Base-by-base conservation (phyloP, 129 eudicot species). In the Cynara cardunculus region DNA sequence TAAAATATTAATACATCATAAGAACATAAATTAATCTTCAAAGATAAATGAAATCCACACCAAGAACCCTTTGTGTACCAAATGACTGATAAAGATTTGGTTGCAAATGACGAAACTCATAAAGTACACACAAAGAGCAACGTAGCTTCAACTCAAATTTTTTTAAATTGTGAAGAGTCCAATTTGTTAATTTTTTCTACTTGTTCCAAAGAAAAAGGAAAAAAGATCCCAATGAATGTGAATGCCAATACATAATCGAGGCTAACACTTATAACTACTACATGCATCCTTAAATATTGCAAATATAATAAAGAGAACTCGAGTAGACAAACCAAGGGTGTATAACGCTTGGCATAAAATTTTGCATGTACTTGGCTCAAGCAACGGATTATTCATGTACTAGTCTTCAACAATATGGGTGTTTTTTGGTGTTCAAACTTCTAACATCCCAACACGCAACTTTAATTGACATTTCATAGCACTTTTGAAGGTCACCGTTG, bases 121-220 rank as follows among this genome's bases (percentile, higher is more conserved):
- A 10, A 4, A 25, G 65, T 34, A 62, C 37, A 62, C 19, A 76
- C 53, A 31, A 59, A 61, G 37, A 25, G 24, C 19, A 41, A 27
- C 1, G 0, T 44, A 46, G 22, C 24, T 53, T 53, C 64, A 53
- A 53, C 64, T 53, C 22, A 53, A 16, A 18, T 53, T n/a, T n/a
- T n/a, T n/a, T n/a, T n/a, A n/a, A n/a, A n/a, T n/a, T n/a, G n/a
- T n/a, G n/a, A n/a, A n/a, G n/a, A n/a, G 53, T 21, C 1, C 69
- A 75, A 75, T 75, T 75, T 49, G 27, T 27, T 75, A 53, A 14
- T 19, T 53, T 28, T 13, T 27, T 75, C 78, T 46, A 74, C 28
- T 74, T 31, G 7, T 3, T 44, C 25, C 30, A 46, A 11, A 72
- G 3, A n/a, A 27, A 2, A 68, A 22, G 37, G 9, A 14, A 67